Conservation (phyloP, 1,139 yeast species). For the Pneumocystis carinii region DNA sequence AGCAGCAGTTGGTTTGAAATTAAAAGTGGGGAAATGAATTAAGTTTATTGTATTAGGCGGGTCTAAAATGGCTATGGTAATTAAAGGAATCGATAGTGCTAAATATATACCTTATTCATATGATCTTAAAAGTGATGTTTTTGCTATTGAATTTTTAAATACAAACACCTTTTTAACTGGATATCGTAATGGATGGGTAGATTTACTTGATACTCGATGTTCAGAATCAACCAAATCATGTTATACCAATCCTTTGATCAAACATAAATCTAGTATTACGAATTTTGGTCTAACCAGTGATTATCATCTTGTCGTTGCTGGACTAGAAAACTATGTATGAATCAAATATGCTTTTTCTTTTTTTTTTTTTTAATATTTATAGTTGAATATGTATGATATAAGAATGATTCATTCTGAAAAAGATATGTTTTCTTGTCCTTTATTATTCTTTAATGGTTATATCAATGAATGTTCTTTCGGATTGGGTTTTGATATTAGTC, state of each 20-base stretch:
- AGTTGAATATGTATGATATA: conserved; percentile 7
- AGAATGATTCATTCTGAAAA: not conserved
- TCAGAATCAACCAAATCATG: too few relatives aligned
- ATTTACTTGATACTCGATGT: conserved; percentile 4
- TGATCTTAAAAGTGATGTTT: conserved; percentile 7
- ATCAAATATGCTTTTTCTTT: not conserved
- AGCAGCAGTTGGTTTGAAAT: not conserved
- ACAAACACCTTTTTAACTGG: conserved; percentile 4
- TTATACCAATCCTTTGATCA: not conserved
- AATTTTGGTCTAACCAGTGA: not conserved
- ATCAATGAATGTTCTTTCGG: conserved; percentile 5
- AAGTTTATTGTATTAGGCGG: not conserved
- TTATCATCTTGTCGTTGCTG: conserved; percentile 6
- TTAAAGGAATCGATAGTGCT: not conserved
- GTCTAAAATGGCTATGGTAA: not conserved
- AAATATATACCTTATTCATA: not conserved
- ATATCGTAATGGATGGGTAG: conserved; percentile 6
- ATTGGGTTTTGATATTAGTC: conserved; percentile 1
- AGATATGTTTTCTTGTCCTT: not conserved
- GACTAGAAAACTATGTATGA: conserved; percentile 1
- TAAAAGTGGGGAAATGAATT: not conserved
- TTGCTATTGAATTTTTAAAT: conserved; percentile 7
- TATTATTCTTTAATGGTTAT: conserved; percentile 3
- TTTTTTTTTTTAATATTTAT: not conserved
- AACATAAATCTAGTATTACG: conserved; percentile 1